Conservation (phyloP, 1,284 basidiomycete genomes). For the Naganishia sp. region DNA sequence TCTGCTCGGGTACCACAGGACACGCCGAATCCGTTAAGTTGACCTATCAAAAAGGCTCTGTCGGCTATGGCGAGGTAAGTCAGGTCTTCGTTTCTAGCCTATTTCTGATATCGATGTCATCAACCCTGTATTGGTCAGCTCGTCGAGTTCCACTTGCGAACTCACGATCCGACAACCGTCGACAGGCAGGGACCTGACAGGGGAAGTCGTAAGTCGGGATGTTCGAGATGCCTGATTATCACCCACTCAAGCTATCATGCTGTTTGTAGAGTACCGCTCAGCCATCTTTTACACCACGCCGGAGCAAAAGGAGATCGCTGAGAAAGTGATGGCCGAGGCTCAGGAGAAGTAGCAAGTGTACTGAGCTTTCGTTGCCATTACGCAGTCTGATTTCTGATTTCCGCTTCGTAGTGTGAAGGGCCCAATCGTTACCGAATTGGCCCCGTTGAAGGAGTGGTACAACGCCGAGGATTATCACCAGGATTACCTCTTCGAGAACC, state of each 20-base stretch:
- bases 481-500: slow-evolving; percentile 72
- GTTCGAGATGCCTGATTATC: neutral
- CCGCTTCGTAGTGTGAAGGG: slow-evolving; percentile 61
- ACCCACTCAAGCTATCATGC: slow-evolving; percentile 16
- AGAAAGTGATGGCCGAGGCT: slow-evolving; percentile 78
- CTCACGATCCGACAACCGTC: slow-evolving; percentile 86
- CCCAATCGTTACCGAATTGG: slow-evolving; percentile 75
- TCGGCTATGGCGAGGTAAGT: slow-evolving; percentile 74
- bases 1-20: slow-evolving; percentile 77
- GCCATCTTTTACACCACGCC: slow-evolving; percentile 81
- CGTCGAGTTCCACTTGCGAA: slow-evolving; percentile 87
- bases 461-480: slow-evolving; percentile 84
- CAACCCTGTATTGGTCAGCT: slow-evolving; percentile 27
- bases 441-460: slow-evolving; percentile 70
- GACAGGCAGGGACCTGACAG: slow-evolving; percentile 75
- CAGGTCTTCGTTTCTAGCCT: neutral
- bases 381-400: neutral
- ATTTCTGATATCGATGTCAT: slow-evolving; percentile 55
- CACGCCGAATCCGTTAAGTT: slow-evolving; percentile 89
- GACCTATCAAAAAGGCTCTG: slow-evolving; percentile 76
- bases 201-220: slow-evolving; percentile 68
- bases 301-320: slow-evolving; percentile 74
- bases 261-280: slow-evolving; percentile 77
- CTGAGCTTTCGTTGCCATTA: neutral
- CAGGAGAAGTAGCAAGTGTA: slow-evolving; percentile 69